Conservation (phyloP, 1,284 basidiomycete species). For the Boletus smithii region DNA sequence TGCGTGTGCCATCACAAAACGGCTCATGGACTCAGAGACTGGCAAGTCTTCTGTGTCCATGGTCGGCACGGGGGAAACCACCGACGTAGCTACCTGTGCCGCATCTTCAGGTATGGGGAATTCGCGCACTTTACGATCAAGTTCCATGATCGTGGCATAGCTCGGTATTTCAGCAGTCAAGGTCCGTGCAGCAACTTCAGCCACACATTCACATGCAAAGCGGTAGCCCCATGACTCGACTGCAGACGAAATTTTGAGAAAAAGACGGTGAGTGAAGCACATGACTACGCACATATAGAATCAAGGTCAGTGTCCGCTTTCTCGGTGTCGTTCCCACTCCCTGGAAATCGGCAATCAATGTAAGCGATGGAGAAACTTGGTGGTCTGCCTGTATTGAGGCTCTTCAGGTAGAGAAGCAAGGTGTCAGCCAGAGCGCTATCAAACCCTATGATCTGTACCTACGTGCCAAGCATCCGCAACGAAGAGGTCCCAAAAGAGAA, state of each 20-base stretch:
- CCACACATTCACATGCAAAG: constrained; percentile 62
- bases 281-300: constrained; percentile 24
- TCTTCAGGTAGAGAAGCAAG: constrained; percentile 33
- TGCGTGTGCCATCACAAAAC: constrained; percentile 50
- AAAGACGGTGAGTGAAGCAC: background rate
- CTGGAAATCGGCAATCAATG: constrained; percentile 53
- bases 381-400: constrained; percentile 59
- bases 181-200: constrained; percentile 61
- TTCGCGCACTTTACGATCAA: constrained; percentile 67
- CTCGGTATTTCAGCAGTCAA: constrained; percentile 60
- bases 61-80: constrained; percentile 12
- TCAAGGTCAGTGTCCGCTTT: constrained; percentile 26
- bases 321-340: constrained; percentile 33
- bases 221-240: constrained; percentile 59
- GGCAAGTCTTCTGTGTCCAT: constrained; percentile 17
- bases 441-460: constrained; percentile 11
- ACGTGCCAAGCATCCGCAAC: constrained; percentile 52
- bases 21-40: constrained; percentile 43
- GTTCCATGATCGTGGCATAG: constrained; percentile 67
- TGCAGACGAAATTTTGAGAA: constrained; percentile 23
- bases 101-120: constrained; percentile 53
- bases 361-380: constrained; percentile 58
- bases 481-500: constrained; percentile 59
- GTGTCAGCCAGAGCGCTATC: constrained; percentile 9
- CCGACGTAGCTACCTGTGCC: constrained; percentile 32